phyloP scores from a whole-genome alignment of 345 rosid genomes.

The Populus alba region DNA sequence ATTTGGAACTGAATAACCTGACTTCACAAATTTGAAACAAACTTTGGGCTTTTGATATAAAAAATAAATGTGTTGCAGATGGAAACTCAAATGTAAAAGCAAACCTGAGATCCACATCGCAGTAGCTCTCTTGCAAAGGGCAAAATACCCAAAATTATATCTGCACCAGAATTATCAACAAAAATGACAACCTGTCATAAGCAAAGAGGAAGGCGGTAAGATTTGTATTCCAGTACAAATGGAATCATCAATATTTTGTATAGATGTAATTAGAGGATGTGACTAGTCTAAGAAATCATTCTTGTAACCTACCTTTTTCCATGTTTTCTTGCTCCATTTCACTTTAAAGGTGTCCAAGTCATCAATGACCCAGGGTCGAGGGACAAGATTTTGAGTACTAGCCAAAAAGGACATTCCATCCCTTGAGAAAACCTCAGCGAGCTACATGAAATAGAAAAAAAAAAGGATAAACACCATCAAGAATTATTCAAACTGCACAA shows the following conservation, averaged over 20 bases:
- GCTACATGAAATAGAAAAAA: slow-evolving; percentile 47
- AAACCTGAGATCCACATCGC: slow-evolving; percentile 81
- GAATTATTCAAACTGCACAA: not conserved
- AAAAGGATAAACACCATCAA: not conserved
- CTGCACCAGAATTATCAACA: slow-evolving; percentile 98
- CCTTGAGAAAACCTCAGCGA: slow-evolving; percentile 93
- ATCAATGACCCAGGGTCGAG: slow-evolving; percentile 96
- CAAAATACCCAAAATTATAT: slow-evolving; percentile 86
- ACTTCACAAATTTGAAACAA: not conserved
- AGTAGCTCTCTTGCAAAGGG: slow-evolving; percentile 95
- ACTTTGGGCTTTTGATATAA: not conserved
- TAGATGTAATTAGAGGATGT: not conserved
- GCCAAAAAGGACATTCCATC: slow-evolving; percentile 97
- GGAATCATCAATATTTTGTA: not conserved
- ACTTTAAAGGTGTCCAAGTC: slow-evolving; percentile 75
- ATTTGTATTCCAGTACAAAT: not conserved
- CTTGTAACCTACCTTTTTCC: slow-evolving; percentile 74
- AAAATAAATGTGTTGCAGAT: slow-evolving; percentile 2
- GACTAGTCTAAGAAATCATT: not conserved
- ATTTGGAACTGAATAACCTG: not conserved
- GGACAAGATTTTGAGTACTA: slow-evolving; percentile 84
- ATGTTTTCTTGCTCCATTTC: slow-evolving; percentile 79
- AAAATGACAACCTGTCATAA: slow-evolving; percentile 76
- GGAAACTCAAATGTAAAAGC: slow-evolving; percentile 5
- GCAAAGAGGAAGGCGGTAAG: slow-evolving; percentile 22